Conservation (phyloP, 345 rosid genomes). For the Dipteronia sinensis region DNA sequence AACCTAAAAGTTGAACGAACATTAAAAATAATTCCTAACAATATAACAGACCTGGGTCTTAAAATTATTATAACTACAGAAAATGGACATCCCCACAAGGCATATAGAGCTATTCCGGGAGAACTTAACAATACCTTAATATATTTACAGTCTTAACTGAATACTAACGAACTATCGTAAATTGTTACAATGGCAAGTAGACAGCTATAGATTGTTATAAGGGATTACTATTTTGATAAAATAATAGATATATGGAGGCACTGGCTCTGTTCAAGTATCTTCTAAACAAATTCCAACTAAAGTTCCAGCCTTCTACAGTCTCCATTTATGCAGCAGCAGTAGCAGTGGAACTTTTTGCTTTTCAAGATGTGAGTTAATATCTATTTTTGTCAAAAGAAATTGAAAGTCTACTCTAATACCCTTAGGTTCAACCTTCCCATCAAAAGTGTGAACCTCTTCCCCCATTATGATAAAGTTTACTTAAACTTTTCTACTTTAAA, state of each 20-base stretch:
- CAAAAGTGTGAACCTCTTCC: background rate
- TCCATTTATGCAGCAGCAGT: background rate
- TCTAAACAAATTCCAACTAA: background rate
- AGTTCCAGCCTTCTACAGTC: background rate
- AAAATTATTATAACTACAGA: background rate
- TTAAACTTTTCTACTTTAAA: background rate
- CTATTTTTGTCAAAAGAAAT: background rate
- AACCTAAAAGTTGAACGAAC: constrained; percentile 52
- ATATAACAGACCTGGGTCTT: background rate
- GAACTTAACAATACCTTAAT: background rate
- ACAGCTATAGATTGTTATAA: background rate
- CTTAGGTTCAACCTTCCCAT: background rate
- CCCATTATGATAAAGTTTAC: background rate
- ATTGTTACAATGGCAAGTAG: background rate
- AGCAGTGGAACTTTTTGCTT: background rate
- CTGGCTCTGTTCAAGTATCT: background rate
- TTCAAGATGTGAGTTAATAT: background rate
- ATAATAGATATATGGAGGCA: background rate
- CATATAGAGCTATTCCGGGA: background rate
- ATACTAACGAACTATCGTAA: background rate
- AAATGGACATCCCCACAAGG: background rate
- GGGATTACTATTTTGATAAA: background rate
- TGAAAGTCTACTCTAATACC: background rate
- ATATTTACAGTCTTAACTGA: background rate
- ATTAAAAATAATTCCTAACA: constrained; percentile 16